A percentile compares a stretch with the other conserved stretches of the same genome.
phyloP scores from a whole-genome alignment of 2,329 filamentous ascomycete genomes.

The Phaeosphaeria sp. region DNA sequence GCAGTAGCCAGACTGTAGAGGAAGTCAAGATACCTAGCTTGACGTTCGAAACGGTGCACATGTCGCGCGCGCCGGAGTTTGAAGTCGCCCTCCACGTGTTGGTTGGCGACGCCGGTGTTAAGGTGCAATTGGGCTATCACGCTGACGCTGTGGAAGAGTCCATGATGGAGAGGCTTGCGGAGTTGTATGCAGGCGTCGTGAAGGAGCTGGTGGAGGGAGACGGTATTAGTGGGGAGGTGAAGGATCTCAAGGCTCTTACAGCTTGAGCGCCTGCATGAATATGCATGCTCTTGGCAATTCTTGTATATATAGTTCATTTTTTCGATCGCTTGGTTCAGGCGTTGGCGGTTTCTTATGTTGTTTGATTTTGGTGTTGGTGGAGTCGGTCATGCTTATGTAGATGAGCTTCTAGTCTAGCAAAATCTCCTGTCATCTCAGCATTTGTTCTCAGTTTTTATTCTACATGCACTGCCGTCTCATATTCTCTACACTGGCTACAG shows the following conservation, averaged over 20 bases:
- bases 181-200: conserved; percentile 13
- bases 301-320: background rate
- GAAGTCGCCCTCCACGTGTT: conserved; percentile 20
- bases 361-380: background rate
- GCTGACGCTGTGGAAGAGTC: conserved; percentile 12
- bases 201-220: conserved; percentile 12
- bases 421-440: background rate
- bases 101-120: conserved; percentile 12
- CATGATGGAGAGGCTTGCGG: conserved; percentile 19
- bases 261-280: background rate
- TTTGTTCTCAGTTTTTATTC: too few species aligned
- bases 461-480: too few species aligned
- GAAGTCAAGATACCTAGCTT: background rate
- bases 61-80: conserved; percentile 15
- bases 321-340: background rate
- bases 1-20: conserved; percentile 2
- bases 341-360: background rate
- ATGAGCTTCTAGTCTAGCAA: background rate
- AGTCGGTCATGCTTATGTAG: background rate
- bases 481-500: too few species aligned
- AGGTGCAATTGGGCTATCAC: conserved; percentile 19
- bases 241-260: conserved; percentile 2
- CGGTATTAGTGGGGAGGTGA: conserved; percentile 1
- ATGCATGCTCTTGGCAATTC: background rate
- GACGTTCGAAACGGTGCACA: conserved; percentile 13